Conservation (phyloP, 768 basidiomycete species). For the Pisolithus marmoratus region DNA sequence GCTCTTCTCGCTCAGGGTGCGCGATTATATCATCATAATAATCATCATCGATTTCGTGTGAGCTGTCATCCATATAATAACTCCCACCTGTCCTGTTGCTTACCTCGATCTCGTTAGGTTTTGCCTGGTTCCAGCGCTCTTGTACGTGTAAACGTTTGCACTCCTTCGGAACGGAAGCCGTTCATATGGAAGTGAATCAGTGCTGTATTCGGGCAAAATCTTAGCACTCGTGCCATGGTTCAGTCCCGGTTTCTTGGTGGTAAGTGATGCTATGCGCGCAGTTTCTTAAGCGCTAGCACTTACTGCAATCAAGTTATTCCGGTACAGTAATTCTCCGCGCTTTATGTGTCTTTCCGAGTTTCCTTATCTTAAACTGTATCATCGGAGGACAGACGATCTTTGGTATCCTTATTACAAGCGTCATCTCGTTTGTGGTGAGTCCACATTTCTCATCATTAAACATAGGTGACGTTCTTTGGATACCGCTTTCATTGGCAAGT, state of each 20-base stretch:
- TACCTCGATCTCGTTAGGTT: conserved; percentile 17
- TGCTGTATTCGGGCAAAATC: conserved; percentile 48
- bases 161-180: neutral
- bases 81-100: neutral
- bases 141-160: conserved; percentile 23
- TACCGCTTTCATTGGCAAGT: conserved; percentile 51
- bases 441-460: neutral
- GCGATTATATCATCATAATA: conserved; percentile 37
- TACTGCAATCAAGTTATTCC: conserved; percentile 29
- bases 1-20: conserved; percentile 41
- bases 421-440: conserved; percentile 26
- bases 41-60: conserved; percentile 42
- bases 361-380: conserved; percentile 54
- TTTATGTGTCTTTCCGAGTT: conserved; percentile 50
- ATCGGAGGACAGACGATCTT: conserved; percentile 55
- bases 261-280: conserved; percentile 22
- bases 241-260: conserved; percentile 52
- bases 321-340: conserved; percentile 36
- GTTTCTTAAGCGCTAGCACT: neutral
- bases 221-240: conserved; percentile 55
- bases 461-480: conserved; percentile 58
- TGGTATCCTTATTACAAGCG: conserved; percentile 28
- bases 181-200: conserved; percentile 18
- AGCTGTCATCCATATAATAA: conserved; percentile 4
- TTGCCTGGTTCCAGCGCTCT: conserved; percentile 33